Conservation (phyloP, 2,329 filamentous ascomycete species). For the Sporothrix mexicana region DNA sequence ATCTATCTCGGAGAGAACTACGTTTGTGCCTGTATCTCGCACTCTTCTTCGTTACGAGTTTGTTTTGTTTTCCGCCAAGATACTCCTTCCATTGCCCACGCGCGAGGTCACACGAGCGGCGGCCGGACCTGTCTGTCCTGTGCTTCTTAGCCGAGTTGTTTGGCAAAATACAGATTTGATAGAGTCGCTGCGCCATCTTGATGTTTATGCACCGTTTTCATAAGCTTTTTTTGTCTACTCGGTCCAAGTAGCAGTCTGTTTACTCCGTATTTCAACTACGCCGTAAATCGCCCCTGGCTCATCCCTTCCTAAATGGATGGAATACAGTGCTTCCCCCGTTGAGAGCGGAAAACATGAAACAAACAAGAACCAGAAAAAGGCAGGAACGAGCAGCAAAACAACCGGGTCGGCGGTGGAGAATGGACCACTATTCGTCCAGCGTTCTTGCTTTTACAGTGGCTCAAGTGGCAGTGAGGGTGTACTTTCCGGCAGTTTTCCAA, state of each 20-base stretch:
- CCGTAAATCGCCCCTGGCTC: background rate
- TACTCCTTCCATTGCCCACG: background rate
- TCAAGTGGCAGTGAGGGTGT: background rate
- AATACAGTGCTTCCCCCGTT: background rate
- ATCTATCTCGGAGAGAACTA: background rate
- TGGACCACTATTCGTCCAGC: background rate
- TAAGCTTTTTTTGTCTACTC: too few species aligned
- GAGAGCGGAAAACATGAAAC: constrained; percentile 18
- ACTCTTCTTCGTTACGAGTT: too few species aligned
- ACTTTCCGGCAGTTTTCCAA: constrained; percentile 21
- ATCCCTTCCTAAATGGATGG: constrained; percentile 14
- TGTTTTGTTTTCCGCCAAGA: background rate
- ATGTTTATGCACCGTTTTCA: background rate
- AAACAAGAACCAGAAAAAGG: constrained; percentile 16
- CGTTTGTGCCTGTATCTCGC: background rate
- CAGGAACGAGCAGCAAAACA: constrained; percentile 8
- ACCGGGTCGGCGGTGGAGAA: constrained; percentile 1
- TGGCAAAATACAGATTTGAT: constrained; percentile 15
- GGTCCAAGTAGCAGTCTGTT: too few species aligned
- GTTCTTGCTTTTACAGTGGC: background rate
- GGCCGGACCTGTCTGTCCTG: background rate
- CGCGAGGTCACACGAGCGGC: background rate
- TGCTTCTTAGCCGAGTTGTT: constrained; percentile 23
- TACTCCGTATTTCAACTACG: background rate
- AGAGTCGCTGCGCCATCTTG: background rate